These are phyloP conservation scores for Stellera chamaejasme DNA, from an alignment of 345 rosid species.

Conservation along the genomic window DNA sequence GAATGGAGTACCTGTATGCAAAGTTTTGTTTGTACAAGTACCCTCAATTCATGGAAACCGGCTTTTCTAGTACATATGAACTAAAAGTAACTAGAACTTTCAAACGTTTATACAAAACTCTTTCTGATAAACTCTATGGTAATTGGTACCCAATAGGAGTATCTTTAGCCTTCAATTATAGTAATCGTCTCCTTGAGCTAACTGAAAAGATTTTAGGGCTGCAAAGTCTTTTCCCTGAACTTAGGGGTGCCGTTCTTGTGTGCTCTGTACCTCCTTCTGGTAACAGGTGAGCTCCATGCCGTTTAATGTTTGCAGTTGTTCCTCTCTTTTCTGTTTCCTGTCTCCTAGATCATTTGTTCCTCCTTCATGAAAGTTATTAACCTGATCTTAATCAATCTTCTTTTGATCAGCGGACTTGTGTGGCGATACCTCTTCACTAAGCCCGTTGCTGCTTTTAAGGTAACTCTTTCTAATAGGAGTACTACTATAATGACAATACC, in stretches of 20 bases:
- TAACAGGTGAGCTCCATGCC: constrained; percentile 54
- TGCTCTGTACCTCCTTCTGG: constrained; percentile 97
- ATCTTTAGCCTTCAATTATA: neutral
- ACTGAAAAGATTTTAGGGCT: constrained; percentile 23
- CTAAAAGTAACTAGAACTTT: no score
- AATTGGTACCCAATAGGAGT: no score
- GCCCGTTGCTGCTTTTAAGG: constrained; percentile 87
- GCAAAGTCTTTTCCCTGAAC: constrained; percentile 40
- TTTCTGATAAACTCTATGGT: no score
- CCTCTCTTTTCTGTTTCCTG: no score
- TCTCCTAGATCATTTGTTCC: neutral
- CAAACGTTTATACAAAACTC: no score
- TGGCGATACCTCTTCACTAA: constrained; percentile 87
- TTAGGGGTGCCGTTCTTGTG: constrained; percentile 57
- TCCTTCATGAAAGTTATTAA: constrained; percentile 4
- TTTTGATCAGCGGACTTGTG: constrained; percentile 57
- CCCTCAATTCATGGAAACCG: no score
- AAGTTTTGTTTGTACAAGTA: no score
- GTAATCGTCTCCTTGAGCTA: constrained; percentile 11
- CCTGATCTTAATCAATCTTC: constrained; percentile 5
- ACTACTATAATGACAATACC: neutral
- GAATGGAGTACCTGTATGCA: no score
- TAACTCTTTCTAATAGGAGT: constrained; percentile 15
- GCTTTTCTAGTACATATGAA: no score
- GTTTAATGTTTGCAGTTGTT: neutral